A percentile compares a stretch with the other conserved stretches of the same genome.
Evolutionary conservation across 345 rosid species (phyloP).

Genomic region (Hypericum androsaemum): DNA sequence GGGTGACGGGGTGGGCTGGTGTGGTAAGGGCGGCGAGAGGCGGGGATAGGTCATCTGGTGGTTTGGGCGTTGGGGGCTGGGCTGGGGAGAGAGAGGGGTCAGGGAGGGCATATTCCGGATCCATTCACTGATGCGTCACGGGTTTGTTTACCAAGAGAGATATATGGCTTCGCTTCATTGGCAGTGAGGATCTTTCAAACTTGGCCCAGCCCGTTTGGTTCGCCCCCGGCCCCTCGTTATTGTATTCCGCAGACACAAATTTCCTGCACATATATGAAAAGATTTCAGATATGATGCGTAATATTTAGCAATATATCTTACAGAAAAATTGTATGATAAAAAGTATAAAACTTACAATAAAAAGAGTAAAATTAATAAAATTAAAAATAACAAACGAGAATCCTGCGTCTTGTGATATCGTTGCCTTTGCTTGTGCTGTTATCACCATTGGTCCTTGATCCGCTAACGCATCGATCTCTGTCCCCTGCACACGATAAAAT

Average conservation of each 20-base stretch:
- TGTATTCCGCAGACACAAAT: slow-evolving; percentile 44
- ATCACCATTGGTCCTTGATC: slow-evolving; percentile 34
- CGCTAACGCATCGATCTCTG: slow-evolving; percentile 26
- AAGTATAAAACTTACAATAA: too few species aligned
- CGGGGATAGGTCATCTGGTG: too few species aligned
- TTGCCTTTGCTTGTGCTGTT: slow-evolving; percentile 49
- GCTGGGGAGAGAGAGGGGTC: too few species aligned
- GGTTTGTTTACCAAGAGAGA: slow-evolving; percentile 32
- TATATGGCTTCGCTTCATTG: slow-evolving; percentile 23
- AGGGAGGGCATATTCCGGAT: too few species aligned
- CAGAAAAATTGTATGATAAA: too few species aligned
- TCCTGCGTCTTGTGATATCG: slow-evolving; percentile 28
- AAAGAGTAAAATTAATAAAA: too few species aligned
- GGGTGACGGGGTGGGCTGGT: too few species aligned
- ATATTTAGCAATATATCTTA: too few species aligned
- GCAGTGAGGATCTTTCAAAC: slow-evolving; percentile 25
- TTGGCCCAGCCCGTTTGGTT: slow-evolving; percentile 13
- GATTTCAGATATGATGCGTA: slow-evolving; percentile 35
- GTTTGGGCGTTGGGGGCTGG: too few species aligned
- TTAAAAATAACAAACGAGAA: slow-evolving; percentile 48
- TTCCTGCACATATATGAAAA: slow-evolving; percentile 18
- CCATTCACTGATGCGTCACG: too few species aligned
- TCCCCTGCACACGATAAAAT: slow-evolving; percentile 17
- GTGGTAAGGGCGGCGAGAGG: too few species aligned
- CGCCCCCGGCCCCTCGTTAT: too few species aligned